phyloP scores from a whole-genome alignment of 73 alveolate genomes.

The Paramecium sexaurelia region DNA sequence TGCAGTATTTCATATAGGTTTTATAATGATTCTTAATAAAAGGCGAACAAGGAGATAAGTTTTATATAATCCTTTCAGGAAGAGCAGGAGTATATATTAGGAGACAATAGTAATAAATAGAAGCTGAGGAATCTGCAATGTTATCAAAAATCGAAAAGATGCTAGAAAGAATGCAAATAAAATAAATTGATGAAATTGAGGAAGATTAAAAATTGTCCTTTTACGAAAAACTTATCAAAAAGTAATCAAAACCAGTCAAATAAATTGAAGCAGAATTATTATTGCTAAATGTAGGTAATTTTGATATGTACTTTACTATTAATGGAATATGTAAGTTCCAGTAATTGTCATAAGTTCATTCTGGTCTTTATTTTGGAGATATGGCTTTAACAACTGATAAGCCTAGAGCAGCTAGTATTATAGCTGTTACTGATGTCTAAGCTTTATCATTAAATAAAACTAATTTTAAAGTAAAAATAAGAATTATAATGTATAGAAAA shows the following conservation, averaged over 20 bases:
- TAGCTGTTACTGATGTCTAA: slow-evolving; percentile 40
- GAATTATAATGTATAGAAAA: not conserved
- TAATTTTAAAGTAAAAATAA: not conserved
- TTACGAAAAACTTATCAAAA: slow-evolving; percentile 20
- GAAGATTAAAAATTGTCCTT: not conserved
- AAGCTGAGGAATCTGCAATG: slow-evolving; percentile 29
- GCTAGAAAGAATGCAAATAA: not conserved
- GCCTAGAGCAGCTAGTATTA: slow-evolving; percentile 67
- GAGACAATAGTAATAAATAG: not conserved
- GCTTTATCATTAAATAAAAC: slow-evolving; percentile 41
- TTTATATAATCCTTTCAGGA: slow-evolving; percentile 56
- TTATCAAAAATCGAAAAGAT: not conserved
- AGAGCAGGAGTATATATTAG: slow-evolving; percentile 61
- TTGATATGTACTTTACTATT: slow-evolving; percentile 5
- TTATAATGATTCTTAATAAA: not conserved
- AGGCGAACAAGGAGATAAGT: slow-evolving; percentile 66
- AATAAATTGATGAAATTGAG: not conserved
- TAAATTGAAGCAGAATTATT: slow-evolving; percentile 18
- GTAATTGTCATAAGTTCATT: not conserved
- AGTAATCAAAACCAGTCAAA: slow-evolving; percentile 11
- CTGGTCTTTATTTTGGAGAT: slow-evolving; percentile 67
- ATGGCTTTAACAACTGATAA: slow-evolving; percentile 64
- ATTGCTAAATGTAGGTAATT: not conserved
- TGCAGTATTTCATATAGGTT: slow-evolving; percentile 39
- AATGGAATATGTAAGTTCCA: not conserved